A percentile compares a stretch with the other conserved stretches of the same genome.
phyloP scores from a whole-genome alignment of 768 basidiomycete genomes.

The Suillus sp. region DNA sequence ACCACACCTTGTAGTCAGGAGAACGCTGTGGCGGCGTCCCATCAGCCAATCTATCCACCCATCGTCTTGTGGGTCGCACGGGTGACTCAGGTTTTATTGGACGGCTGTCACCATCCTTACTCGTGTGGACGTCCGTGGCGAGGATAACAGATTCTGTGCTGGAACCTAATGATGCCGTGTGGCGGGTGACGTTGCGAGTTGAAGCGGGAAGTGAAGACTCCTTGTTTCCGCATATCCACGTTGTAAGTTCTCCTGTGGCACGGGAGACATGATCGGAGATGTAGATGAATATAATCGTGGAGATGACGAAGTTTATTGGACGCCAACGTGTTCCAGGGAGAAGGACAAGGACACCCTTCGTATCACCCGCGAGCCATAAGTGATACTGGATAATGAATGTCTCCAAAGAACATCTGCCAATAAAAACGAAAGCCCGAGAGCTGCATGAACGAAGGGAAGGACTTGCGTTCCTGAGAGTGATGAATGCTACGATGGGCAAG shows the following conservation, averaged over 20 bases:
- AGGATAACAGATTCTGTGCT: conserved; percentile 19
- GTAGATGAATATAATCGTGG: conserved; percentile 79
- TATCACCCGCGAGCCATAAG: conserved; percentile 83
- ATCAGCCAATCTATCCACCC: conserved; percentile 54
- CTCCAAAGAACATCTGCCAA: conserved; percentile 88
- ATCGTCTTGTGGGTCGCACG: conserved; percentile 41
- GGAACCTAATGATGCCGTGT: background rate
- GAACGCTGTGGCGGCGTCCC: conserved; percentile 23
- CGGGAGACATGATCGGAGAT: conserved; percentile 74
- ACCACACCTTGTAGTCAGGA: conserved; percentile 35
- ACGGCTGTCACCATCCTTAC: conserved; percentile 29
- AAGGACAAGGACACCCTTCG: conserved; percentile 77
- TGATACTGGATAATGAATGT: conserved; percentile 92
- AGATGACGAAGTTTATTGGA: conserved; percentile 75
- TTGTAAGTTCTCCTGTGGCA: conserved; percentile 74
- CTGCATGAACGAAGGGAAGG: conserved; percentile 67
- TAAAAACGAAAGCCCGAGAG: conserved; percentile 72
- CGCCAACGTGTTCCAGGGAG: conserved; percentile 76
- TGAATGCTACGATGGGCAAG: conserved; percentile 78
- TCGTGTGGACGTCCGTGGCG: conserved; percentile 7
- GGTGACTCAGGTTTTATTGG: conserved; percentile 44
- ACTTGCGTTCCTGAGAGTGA: conserved; percentile 75
- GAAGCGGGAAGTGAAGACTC: conserved; percentile 28
- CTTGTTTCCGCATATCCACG: conserved; percentile 48
- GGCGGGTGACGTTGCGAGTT: conserved; percentile 16